Conservation (phyloP, 2,329 filamentous ascomycete species). For the Nigrospora osmanthi region DNA sequence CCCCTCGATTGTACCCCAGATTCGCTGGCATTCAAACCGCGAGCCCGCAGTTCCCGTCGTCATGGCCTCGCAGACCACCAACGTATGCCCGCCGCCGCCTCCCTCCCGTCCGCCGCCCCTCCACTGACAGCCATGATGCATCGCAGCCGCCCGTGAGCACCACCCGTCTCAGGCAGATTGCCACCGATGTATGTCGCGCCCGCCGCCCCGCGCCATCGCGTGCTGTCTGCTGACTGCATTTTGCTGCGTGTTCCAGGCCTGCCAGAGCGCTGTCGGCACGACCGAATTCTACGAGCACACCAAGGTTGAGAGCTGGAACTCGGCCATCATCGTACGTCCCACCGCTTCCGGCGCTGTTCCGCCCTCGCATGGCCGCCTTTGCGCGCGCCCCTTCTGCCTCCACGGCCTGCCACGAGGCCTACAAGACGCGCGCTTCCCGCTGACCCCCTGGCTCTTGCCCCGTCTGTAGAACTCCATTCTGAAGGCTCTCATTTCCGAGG, state of each 20-base stretch:
- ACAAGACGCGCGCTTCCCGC: neutral
- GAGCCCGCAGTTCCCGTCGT: constrained; percentile 4
- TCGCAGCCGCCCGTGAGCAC: constrained; percentile 61
- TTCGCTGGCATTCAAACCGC: neutral
- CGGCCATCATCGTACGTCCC: constrained; percentile 73
- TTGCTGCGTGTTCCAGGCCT: constrained; percentile 52
- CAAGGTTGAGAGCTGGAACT: constrained; percentile 84
- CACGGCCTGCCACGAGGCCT: neutral
- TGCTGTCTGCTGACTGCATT: constrained; percentile 2
- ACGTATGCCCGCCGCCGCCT: neutral
- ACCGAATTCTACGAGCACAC: constrained; percentile 80
- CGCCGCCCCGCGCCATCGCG: neutral
- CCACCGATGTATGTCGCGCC: constrained; percentile 59
- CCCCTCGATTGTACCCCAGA: too few relatives aligned
- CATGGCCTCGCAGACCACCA: constrained; percentile 4
- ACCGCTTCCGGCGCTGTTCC: neutral
- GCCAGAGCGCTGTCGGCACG: constrained; percentile 66
- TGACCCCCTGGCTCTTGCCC: neutral
- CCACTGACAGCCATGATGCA: neutral
- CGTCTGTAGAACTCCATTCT: constrained; percentile 62
- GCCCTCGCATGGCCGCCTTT: neutral
- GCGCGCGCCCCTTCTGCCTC: neutral
- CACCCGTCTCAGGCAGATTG: constrained; percentile 76
- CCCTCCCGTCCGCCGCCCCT: constrained; percentile 3
- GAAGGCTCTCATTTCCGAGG: constrained; percentile 69